Percentiles rank a stretch among this genome's conserved stretches.
Evolutionary conservation across 352 stramenopile species (phyloP).

Genomic region (Pythium plurisporium): DNA sequence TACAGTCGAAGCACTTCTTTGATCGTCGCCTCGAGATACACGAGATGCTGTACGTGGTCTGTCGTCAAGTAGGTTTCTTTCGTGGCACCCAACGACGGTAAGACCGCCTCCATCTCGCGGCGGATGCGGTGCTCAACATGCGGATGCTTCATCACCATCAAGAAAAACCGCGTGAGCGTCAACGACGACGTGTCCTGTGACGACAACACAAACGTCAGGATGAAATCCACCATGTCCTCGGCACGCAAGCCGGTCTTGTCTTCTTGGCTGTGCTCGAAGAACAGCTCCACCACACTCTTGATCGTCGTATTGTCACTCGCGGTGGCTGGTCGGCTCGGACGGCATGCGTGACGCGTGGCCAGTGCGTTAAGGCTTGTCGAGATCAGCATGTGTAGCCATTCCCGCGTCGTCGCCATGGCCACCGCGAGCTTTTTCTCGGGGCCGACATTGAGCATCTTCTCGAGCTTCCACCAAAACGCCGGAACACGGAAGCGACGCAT

Average conservation of each 20-base stretch:
- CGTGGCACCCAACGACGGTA: slow-evolving; percentile 28
- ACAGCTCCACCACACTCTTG: slow-evolving; percentile 11
- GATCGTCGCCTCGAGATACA: slow-evolving; percentile 58
- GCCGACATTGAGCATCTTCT: slow-evolving; percentile 38
- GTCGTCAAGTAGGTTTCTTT: slow-evolving; percentile 27
- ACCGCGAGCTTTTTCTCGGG: slow-evolving; percentile 32
- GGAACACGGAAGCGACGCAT: background rate
- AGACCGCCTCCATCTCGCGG: slow-evolving; percentile 31
- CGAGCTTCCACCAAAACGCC: slow-evolving; percentile 37
- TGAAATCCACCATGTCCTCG: slow-evolving; percentile 35
- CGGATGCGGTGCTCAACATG: slow-evolving; percentile 36
- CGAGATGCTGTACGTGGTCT: slow-evolving; percentile 43
- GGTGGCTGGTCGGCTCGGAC: slow-evolving; percentile 31
- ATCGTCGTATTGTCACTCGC: slow-evolving; percentile 5
- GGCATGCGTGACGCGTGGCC: slow-evolving; percentile 24
- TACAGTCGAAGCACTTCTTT: slow-evolving; percentile 64
- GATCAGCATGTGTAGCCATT: slow-evolving; percentile 38
- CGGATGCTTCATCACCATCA: slow-evolving; percentile 57
- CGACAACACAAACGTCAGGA: slow-evolving; percentile 61
- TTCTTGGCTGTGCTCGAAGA: background rate
- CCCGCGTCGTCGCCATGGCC: slow-evolving; percentile 25
- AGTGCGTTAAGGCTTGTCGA: slow-evolving; percentile 14
- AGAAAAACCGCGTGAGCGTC: slow-evolving; percentile 66
- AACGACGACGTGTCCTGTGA: slow-evolving; percentile 70
- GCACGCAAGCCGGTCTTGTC: background rate